These are phyloP conservation scores for Waltergamsia citrina DNA, from an alignment of 2,329 filamentous ascomycete species.

Conservation along the genomic window DNA sequence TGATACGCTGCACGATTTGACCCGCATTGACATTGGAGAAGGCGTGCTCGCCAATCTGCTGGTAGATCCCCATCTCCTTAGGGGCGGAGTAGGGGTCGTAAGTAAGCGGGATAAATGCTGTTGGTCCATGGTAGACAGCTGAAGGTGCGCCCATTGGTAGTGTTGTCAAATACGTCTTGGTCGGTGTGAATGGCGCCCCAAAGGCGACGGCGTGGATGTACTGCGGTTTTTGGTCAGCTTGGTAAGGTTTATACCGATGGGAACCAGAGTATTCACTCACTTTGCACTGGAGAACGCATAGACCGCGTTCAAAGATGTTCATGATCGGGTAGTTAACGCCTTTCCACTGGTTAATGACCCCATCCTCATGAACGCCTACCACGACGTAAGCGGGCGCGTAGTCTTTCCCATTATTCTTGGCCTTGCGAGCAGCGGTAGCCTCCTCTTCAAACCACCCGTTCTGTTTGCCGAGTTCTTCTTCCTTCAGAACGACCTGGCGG, in stretches of 20 bases:
- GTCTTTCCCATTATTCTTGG: conserved; percentile 50
- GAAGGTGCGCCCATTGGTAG: conserved; percentile 67
- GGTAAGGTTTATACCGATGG: conserved; percentile 6
- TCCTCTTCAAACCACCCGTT: conserved; percentile 68
- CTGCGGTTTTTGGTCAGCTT: conserved; percentile 29
- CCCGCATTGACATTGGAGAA: conserved; percentile 87
- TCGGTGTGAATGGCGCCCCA: conserved; percentile 80
- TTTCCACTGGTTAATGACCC: conserved; percentile 93
- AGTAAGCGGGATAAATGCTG: conserved; percentile 73
- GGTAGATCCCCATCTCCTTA: conserved; percentile 77
- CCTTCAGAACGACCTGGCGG: conserved; percentile 61
- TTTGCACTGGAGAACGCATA: conserved; percentile 92
- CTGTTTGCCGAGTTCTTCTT: conserved; percentile 57
- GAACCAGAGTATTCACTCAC: conserved; percentile 35
- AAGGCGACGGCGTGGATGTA: conserved; percentile 86
- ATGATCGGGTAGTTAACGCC: conserved; percentile 98
- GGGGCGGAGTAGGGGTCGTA: conserved; percentile 76
- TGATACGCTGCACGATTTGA: conserved; percentile 83
- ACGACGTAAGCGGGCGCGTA: conserved; percentile 82
- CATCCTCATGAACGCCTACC: conserved; percentile 88
- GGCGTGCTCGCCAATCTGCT: conserved; percentile 63
- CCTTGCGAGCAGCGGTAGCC: conserved; percentile 51
- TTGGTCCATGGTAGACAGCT: conserved; percentile 93
- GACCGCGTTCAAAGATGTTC: conserved; percentile 94
- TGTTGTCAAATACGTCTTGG: conserved; percentile 63